Evolutionary conservation across 805 yeast genomes (phyloP).

Genomic region (Nakazawaea siamensis): DNA sequence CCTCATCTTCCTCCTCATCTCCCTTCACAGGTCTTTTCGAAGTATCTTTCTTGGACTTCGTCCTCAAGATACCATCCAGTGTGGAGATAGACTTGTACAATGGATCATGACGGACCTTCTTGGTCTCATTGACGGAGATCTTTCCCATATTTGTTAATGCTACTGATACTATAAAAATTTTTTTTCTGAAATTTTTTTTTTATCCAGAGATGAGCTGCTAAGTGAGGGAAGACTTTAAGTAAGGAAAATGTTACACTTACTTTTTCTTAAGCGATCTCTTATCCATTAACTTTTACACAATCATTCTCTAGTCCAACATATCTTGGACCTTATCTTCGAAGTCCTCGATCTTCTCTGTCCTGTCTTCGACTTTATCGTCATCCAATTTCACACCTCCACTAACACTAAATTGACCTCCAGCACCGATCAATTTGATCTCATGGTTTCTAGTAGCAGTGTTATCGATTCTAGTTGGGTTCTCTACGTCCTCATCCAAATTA

Average conservation of each 20-base stretch:
- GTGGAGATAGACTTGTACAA: slow-evolving; percentile 71
- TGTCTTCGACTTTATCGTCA: slow-evolving; percentile 43
- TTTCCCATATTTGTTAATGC: slow-evolving; percentile 49
- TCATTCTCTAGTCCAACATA: not conserved
- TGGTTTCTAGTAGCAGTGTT: slow-evolving; percentile 89
- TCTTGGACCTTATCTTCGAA: slow-evolving; percentile 27
- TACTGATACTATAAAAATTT: not conserved
- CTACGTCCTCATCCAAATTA: slow-evolving; percentile 74
- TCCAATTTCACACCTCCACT: slow-evolving; percentile 70
- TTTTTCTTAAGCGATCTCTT: not conserved
- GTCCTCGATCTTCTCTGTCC: slow-evolving; percentile 44
- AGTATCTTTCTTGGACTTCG: slow-evolving; percentile 23
- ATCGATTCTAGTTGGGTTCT: slow-evolving; percentile 77
- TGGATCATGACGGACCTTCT: slow-evolving; percentile 73
- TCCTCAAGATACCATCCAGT: slow-evolving; percentile 61
- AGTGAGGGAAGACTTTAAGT: not conserved
- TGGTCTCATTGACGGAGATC: slow-evolving; percentile 39
- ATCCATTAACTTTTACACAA: not conserved
- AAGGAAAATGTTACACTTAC: not conserved
- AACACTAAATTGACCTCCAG: slow-evolving; percentile 94
- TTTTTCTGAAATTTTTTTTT: not conserved
- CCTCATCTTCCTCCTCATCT: slow-evolving; percentile 45
- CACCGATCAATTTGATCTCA: slow-evolving; percentile 66
- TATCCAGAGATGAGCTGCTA: not conserved
- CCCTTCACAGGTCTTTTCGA: slow-evolving; percentile 21